Base-by-base conservation (phyloP, 371 early-diverging fungal genomes). In the Rhizomucor pusillus region DNA sequence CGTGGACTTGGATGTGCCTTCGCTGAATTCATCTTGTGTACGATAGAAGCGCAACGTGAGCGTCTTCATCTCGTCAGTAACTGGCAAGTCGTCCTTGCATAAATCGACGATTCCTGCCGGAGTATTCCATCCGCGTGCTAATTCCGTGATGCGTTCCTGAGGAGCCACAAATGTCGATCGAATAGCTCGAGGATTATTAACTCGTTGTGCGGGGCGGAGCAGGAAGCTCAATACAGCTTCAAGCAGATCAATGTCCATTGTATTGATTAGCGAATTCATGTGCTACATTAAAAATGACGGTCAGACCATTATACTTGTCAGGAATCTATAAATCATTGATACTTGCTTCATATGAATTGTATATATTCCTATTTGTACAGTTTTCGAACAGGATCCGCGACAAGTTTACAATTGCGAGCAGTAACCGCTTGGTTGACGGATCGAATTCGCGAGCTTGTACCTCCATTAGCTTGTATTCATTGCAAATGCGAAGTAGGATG, bases 281-380 rank as follows among this genome's bases (percentile, higher is more conserved):
- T 90, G 90, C 91, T 90, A 62, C 10, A 49, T 40, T n/a, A n/a
- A n/a, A n/a, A 29, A 5, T 3, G 29, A 29, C 5, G 7, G 29
- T 29, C 29, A 29, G 29, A 29, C 29, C 29, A 3, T 29, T 29
- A 29, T 29, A 3, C 3, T 29, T 29, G 34, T 57, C 6, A 24
- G 41, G 37, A 44, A 41, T 12, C 13, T 49, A n/a, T 16, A 35
- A 14, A 24, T 3, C 12, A 25, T 4, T 14, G 34, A 10, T 18
- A 25, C 62, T 57, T 74, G 92, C 95, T 79, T 97, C 97, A 43
- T 89, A 91, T 9, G 95, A 95, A 45, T 85, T 89, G 65, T 95
- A 98, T 23, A 97, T 78, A 58, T 90, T 92, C 53, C 98, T 80
- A 65, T 95, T 98, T 33, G 96, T 92, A 65, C 95, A 94, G 62